Conservation (phyloP, 441 rosid species). For the Mallotus repandus region DNA sequence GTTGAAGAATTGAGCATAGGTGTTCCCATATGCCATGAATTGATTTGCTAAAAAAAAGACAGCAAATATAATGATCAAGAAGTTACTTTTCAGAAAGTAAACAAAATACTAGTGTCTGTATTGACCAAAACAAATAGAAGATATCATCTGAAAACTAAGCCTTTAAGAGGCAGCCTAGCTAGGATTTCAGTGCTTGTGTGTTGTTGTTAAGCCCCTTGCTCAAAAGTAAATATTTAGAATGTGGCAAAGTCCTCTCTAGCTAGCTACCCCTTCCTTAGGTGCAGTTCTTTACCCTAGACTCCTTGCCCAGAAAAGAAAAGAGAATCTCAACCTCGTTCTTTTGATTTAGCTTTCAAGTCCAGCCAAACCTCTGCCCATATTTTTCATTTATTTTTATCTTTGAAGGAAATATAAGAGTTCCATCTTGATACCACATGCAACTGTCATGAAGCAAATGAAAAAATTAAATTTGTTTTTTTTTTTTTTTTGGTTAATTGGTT, state of each 20-base stretch:
- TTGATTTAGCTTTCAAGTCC: constrained; percentile 7
- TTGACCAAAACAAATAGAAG: constrained; percentile 11
- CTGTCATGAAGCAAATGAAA: not conserved
- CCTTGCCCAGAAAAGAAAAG: constrained; percentile 8
- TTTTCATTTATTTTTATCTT: constrained; percentile 20
- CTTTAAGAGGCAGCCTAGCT: constrained; percentile 18
- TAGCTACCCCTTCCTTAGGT: constrained; percentile 11
- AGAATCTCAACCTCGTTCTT: constrained; percentile 19
- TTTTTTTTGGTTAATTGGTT: too few species aligned
- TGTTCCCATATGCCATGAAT: constrained; percentile 3
- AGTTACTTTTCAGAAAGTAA: constrained; percentile 9
- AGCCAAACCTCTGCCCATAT: constrained; percentile 4
- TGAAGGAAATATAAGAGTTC: not conserved
- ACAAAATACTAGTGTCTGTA: constrained; percentile 3
- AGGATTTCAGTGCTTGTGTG: constrained; percentile 27
- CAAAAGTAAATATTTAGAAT: not conserved
- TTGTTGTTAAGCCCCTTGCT: not conserved
- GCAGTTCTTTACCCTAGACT: constrained; percentile 19
- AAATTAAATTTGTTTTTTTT: too few species aligned
- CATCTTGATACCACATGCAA: not conserved
- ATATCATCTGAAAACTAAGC: not conserved
- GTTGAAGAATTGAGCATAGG: not conserved
- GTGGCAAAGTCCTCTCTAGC: constrained; percentile 9
- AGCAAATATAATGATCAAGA: not conserved
- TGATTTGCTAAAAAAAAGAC: not conserved